Evolutionary conservation across 495 filamentous ascomycete species (phyloP).

Genomic region (Penicillium cinerascens): DNA sequence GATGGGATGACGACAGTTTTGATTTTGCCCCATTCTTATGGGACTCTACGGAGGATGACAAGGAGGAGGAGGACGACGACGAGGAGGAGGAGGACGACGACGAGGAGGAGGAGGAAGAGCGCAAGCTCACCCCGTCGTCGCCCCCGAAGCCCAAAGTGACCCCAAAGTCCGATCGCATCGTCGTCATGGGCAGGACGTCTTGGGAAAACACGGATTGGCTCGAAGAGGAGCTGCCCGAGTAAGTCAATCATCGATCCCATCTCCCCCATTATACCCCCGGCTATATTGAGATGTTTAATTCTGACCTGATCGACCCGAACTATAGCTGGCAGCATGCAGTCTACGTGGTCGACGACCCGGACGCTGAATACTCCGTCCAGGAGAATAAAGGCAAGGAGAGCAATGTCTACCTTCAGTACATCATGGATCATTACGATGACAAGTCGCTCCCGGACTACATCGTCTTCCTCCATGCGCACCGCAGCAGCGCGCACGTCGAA

Average conservation of each 20-base stretch:
- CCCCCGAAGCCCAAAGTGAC: constrained; percentile 11
- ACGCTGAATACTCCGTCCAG: constrained; percentile 34
- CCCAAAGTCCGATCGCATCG: constrained; percentile 24
- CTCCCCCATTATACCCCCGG: background rate
- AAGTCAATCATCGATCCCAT: background rate
- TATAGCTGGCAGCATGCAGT: constrained; percentile 46
- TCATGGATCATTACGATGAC: constrained; percentile 48
- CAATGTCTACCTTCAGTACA: constrained; percentile 50
- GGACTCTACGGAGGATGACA: background rate
- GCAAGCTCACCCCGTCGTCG: background rate
- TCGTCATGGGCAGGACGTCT: constrained; percentile 38
- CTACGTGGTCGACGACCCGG: constrained; percentile 59
- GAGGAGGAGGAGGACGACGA: background rate
- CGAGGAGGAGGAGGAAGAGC: background rate
- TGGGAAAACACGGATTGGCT: constrained; percentile 42
- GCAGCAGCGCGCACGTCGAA: constrained; percentile 40
- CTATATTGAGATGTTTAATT: background rate
- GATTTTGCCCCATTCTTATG: background rate
- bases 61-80: background rate
- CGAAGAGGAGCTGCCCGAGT: constrained; percentile 38
- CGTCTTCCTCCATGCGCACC: constrained; percentile 50
- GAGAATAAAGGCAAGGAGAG: constrained; percentile 48
- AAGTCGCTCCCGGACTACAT: constrained; percentile 46
- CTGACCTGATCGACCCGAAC: background rate
- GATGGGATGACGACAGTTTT: constrained; percentile 4